Conservation (phyloP, 352 stramenopile species). For the Phytophthora aleatoria region DNA sequence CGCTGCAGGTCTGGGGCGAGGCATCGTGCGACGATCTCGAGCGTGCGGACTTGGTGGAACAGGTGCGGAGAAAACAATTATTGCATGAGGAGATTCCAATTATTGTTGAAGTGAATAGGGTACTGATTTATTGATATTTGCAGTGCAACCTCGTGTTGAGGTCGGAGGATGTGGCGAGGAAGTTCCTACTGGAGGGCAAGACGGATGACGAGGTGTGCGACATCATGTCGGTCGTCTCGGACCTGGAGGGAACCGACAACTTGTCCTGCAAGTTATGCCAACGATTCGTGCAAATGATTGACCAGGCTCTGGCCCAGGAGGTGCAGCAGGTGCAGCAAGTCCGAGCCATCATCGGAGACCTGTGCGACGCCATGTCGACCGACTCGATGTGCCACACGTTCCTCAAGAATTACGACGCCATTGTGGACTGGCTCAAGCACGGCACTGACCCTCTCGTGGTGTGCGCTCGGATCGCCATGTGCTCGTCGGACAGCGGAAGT, state of each 20-base stretch:
- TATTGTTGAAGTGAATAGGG: slow-evolving; percentile 8
- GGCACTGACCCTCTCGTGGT: slow-evolving; percentile 67
- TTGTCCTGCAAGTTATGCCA: slow-evolving; percentile 79
- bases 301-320: slow-evolving; percentile 58
- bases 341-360: slow-evolving; percentile 73
- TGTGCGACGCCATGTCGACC: slow-evolving; percentile 69
- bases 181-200: slow-evolving; percentile 48
- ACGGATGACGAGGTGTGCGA: slow-evolving; percentile 60
- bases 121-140: slow-evolving; percentile 9
- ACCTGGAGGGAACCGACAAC: slow-evolving; percentile 37
- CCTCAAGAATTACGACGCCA: slow-evolving; percentile 73
- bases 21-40: slow-evolving; percentile 59
- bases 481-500: slow-evolving; percentile 29
- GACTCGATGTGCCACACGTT: slow-evolving; percentile 86
- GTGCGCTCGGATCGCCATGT: slow-evolving; percentile 69
- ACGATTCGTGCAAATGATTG: slow-evolving; percentile 78
- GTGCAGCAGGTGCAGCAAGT: slow-evolving; percentile 68
- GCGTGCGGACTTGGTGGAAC: slow-evolving; percentile 28
- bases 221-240: slow-evolving; percentile 25
- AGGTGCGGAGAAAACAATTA: slow-evolving; percentile 28
- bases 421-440: slow-evolving; percentile 80
- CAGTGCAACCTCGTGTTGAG: slow-evolving; percentile 48
- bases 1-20: slow-evolving; percentile 47
- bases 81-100: not conserved
- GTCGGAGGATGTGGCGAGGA: slow-evolving; percentile 47